phyloP scores from a whole-genome alignment of 2,329 filamentous ascomycete genomes.

The Parafenestella ontariensis region DNA sequence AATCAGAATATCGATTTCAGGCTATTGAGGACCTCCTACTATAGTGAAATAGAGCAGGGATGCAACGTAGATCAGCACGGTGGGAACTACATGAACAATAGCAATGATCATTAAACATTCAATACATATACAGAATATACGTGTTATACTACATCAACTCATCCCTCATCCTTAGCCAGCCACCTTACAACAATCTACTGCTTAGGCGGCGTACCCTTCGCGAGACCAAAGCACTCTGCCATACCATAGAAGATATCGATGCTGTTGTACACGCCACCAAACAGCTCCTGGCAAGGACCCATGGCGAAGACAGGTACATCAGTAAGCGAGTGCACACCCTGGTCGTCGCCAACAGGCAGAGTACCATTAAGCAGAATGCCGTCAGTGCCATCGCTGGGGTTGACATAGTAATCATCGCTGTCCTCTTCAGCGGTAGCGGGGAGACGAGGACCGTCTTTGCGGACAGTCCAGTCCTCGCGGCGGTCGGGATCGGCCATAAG shows the following conservation, averaged over 20 bases:
- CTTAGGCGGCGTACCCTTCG: constrained; percentile 24
- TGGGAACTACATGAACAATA: neutral
- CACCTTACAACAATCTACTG: neutral
- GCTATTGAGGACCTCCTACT: too few species aligned
- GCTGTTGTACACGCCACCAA: constrained; percentile 73
- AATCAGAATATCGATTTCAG: too few species aligned
- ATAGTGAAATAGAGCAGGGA: too few species aligned
- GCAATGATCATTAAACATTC: constrained; percentile 12
- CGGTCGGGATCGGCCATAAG: constrained; percentile 75
- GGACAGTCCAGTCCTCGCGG: constrained; percentile 77
- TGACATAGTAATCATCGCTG: constrained; percentile 67
- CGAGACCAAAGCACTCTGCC: constrained; percentile 67
- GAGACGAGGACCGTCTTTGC: constrained; percentile 68
- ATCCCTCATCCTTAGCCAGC: neutral
- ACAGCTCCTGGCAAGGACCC: constrained; percentile 79
- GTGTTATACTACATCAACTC: neutral
- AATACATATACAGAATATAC: constrained; percentile 6
- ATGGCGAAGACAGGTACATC: constrained; percentile 70
- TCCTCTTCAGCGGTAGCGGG: constrained; percentile 65
- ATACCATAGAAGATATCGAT: constrained; percentile 80
- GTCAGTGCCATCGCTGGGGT: constrained; percentile 68
- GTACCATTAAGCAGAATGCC: constrained; percentile 82
- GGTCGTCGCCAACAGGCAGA: constrained; percentile 65
- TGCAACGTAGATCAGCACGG: neutral
- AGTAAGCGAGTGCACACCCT: constrained; percentile 58